phyloP scores from a whole-genome alignment of 2,329 filamentous ascomycete genomes.

The Ophiosphaerella herpotricha region DNA sequence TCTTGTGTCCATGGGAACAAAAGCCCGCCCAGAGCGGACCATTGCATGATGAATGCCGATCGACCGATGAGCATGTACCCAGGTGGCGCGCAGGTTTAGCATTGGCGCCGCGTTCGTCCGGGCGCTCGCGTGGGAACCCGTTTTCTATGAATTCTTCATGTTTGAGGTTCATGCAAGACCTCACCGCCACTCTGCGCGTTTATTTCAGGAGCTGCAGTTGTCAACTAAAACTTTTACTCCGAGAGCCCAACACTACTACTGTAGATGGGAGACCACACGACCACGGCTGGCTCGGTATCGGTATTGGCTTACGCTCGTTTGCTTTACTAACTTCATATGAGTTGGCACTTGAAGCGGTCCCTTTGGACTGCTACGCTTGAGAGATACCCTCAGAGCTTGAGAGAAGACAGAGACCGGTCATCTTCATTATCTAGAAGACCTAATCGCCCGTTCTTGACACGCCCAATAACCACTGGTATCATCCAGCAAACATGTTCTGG shows the following conservation, averaged over 20 bases:
- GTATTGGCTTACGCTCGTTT: conserved; percentile 2
- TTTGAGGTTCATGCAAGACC: conserved; percentile 1
- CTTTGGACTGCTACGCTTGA: conserved; percentile 2
- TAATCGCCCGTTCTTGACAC: conserved; percentile 2
- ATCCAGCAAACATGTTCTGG: conserved; percentile 1
- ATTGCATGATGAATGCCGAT: not conserved
- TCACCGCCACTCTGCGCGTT: conserved; percentile 5
- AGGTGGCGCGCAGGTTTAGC: not conserved
- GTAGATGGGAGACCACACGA: not conserved
- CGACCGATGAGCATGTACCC: too few relatives aligned
- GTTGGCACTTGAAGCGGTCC: conserved; percentile 6
- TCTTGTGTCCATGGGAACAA: not conserved
- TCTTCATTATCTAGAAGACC: conserved; percentile 4
- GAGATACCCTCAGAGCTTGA: conserved; percentile 3
- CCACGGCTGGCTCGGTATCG: conserved; percentile 1
- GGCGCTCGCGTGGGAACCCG: not conserved
- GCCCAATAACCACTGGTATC: conserved; percentile 3
- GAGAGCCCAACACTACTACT: not conserved
- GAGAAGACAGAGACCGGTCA: conserved; percentile 5
- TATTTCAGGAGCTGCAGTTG: not conserved
- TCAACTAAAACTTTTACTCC: conserved; percentile 2
- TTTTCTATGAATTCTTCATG: not conserved
- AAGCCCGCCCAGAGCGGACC: not conserved
- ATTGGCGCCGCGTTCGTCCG: too few relatives aligned
- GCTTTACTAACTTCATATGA: not conserved